phyloP scores from a whole-genome alignment of 2,329 filamentous ascomycete species.

The Colletotrichum magnum region DNA sequence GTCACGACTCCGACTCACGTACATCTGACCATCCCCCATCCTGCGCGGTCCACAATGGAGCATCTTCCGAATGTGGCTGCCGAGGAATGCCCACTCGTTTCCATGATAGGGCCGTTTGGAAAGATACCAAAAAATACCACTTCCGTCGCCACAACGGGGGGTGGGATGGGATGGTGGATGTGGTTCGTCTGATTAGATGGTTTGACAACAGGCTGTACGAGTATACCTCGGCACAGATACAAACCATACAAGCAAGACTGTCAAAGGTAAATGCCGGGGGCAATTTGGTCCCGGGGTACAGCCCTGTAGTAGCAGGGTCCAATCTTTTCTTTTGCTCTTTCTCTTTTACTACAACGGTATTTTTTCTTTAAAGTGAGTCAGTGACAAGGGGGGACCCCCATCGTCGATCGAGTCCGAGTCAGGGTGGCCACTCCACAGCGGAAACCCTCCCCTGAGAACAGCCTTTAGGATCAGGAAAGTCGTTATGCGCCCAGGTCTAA shows the following conservation, averaged over 20 bases:
- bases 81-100: constrained; percentile 13
- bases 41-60: constrained; percentile 11
- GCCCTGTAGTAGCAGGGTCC: too few relatives aligned
- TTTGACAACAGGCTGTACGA: too few relatives aligned
- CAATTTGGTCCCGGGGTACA: too few relatives aligned
- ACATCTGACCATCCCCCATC: constrained; percentile 28
- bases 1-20: constrained; percentile 13
- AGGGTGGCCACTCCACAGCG: constrained; percentile 15
- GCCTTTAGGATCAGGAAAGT: constrained; percentile 15
- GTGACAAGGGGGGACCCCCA: background rate
- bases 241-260: too few relatives aligned
- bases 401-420: constrained; percentile 31
- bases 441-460: constrained; percentile 4
- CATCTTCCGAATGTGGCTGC: constrained; percentile 23
- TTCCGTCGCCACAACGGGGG: constrained; percentile 8
- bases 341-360: background rate
- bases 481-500: constrained; percentile 24
- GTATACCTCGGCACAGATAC: too few relatives aligned
- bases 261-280: too few relatives aligned
- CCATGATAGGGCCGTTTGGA: background rate
- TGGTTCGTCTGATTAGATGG: too few relatives aligned
- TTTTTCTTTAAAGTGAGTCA: background rate
- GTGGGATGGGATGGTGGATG: background rate
- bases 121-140: too few relatives aligned
- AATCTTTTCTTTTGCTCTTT: too few relatives aligned